A percentile compares a stretch with the other conserved stretches of the same genome.
These are phyloP conservation scores for Intubia oerlemansii DNA, from an alignment of 2,329 filamentous ascomycete species.

Conservation along the genomic window DNA sequence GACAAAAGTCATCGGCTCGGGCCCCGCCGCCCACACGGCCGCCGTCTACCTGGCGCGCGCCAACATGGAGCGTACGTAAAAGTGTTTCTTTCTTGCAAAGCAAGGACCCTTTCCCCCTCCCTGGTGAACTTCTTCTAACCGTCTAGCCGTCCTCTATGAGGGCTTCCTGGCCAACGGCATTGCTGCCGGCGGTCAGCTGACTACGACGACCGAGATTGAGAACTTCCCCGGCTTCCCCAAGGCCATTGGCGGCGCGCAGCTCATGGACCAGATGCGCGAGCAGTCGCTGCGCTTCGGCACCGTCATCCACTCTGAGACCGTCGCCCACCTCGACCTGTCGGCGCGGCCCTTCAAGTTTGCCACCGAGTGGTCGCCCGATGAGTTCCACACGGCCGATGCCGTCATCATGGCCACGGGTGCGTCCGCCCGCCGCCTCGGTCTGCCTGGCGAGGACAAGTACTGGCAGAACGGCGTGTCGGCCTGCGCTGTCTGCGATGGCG, in stretches of 20 bases:
- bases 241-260: slow-evolving; percentile 63
- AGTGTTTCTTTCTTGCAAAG: neutral
- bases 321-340: slow-evolving; percentile 70
- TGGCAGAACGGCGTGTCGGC: slow-evolving; percentile 96
- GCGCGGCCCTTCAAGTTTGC: slow-evolving; percentile 78
- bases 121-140: neutral
- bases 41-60: slow-evolving; percentile 91
- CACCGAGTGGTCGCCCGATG: slow-evolving; percentile 69
- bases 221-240: slow-evolving; percentile 93
- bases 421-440: slow-evolving; percentile 62
- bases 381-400: slow-evolving; percentile 72
- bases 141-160: slow-evolving; percentile 73
- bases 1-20: slow-evolving; percentile 64
- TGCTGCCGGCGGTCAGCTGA: slow-evolving; percentile 87
- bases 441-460: slow-evolving; percentile 81
- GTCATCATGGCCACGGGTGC: slow-evolving; percentile 92
- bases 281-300: slow-evolving; percentile 90
- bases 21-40: slow-evolving; percentile 91
- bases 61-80: slow-evolving; percentile 55
- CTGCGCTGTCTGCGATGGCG: slow-evolving; percentile 93
- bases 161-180: slow-evolving; percentile 96
- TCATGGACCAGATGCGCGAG: slow-evolving; percentile 91
- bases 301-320: slow-evolving; percentile 79
- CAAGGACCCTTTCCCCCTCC: no score
- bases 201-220: slow-evolving; percentile 94